Conservation (phyloP, 331 rosid species). For the Telfairia occidentalis region DNA sequence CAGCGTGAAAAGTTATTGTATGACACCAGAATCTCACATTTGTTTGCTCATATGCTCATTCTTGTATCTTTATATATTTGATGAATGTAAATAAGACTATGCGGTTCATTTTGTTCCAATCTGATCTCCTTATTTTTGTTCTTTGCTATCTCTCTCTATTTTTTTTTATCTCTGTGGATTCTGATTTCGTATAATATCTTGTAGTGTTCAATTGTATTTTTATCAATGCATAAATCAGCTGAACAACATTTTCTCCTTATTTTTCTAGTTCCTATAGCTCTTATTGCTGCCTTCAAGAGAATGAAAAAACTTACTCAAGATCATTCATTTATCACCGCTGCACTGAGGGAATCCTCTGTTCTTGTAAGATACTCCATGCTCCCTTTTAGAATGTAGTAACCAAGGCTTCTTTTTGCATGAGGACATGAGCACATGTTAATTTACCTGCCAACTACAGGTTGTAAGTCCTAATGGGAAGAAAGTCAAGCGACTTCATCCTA, state of each 20-base stretch:
- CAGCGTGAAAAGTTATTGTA: neutral
- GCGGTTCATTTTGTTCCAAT: neutral
- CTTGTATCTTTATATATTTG: neutral
- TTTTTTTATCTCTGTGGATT: neutral
- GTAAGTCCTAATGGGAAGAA: slow-evolving; percentile 71
- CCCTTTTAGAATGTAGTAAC: slow-evolving; percentile 11
- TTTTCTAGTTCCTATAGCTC: slow-evolving; percentile 65
- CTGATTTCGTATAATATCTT: neutral
- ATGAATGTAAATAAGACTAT: neutral
- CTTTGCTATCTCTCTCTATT: neutral
- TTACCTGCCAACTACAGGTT: slow-evolving; percentile 39
- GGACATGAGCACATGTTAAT: slow-evolving; percentile 13
- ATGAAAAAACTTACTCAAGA: slow-evolving; percentile 62
- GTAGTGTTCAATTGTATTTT: neutral
- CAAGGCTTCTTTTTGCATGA: neutral
- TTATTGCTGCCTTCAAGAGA: slow-evolving; percentile 74
- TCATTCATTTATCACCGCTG: slow-evolving; percentile 40
- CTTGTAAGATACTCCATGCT: slow-evolving; percentile 43
- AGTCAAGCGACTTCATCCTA: slow-evolving; percentile 70
- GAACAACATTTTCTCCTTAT: slow-evolving; percentile 8
- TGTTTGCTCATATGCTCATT: neutral
- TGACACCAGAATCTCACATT: neutral
- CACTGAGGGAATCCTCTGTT: slow-evolving; percentile 65
- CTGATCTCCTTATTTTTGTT: neutral
- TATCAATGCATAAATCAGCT: neutral